These are phyloP conservation scores for Epithemia pelagica DNA, from an alignment of 108 stramenopile genomes.

Conservation along the genomic window DNA sequence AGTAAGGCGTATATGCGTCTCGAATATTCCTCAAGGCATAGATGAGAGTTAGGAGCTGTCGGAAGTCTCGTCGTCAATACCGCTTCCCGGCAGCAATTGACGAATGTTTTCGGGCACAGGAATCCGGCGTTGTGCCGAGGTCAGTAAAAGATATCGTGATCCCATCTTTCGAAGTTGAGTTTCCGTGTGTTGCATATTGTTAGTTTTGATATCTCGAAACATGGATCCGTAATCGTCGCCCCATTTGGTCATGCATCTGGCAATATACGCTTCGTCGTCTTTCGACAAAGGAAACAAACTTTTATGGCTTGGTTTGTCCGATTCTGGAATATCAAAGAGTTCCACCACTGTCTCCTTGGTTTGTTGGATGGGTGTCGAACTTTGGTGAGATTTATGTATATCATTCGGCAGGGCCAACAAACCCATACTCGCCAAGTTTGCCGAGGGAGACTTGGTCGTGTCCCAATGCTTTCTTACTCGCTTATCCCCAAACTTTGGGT, in stretches of 20 bases:
- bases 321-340: conserved; percentile 78
- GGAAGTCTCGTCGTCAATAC: no score
- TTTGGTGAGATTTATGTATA: background rate
- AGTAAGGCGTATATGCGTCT: no score
- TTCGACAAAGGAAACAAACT: conserved; percentile 39
- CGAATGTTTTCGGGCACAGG: conserved; percentile 56
- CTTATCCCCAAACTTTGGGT: conserved; percentile 47
- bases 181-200: conserved; percentile 77
- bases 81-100: conserved; percentile 11
- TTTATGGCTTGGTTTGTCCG: conserved; percentile 33
- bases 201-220: conserved; percentile 70
- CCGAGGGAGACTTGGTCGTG: conserved; percentile 49
- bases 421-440: conserved; percentile 59
- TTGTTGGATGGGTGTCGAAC: conserved; percentile 11
- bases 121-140: conserved; percentile 47
- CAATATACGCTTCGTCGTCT: conserved; percentile 74
- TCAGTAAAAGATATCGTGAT: conserved; percentile 53
- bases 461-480: conserved; percentile 56
- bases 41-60: no score
- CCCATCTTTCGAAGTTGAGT: conserved; percentile 64
- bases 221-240: conserved; percentile 63
- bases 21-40: no score
- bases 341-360: conserved; percentile 43
- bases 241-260: conserved; percentile 59
- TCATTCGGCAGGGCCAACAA: conserved; percentile 44